These are phyloP conservation scores for Blastomyces parvus DNA, from an alignment of 2,329 filamentous ascomycete genomes.

Conservation along the genomic window DNA sequence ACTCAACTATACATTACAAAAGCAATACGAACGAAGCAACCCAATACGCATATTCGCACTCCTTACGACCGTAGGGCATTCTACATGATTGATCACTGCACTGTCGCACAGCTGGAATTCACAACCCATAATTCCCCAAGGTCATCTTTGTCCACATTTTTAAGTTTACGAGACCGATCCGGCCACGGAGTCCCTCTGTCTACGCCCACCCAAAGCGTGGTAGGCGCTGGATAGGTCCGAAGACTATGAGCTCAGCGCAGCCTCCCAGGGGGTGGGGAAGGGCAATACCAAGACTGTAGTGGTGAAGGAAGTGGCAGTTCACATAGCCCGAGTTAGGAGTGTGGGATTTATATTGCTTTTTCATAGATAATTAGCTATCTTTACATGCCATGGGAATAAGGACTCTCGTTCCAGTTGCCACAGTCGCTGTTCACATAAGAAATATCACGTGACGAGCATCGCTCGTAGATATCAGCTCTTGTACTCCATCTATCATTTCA, in stretches of 20 bases:
- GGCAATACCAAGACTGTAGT: background rate
- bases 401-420: background rate
- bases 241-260: background rate
- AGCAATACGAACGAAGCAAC: background rate
- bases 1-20: background rate
- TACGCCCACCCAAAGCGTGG: background rate
- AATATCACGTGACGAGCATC: background rate
- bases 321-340: background rate
- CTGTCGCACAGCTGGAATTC: background rate
- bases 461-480: too few species aligned
- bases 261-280: background rate
- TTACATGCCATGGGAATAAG: background rate
- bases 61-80: background rate
- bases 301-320: background rate
- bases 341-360: background rate
- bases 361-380: background rate
- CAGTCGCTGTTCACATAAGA: too few species aligned
- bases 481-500: background rate
- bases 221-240: background rate
- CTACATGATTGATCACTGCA: background rate
- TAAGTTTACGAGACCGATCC: background rate
- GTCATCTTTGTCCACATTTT: background rate
- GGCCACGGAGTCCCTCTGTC: background rate
- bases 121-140: background rate
- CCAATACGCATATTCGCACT: background rate